Evolutionary conservation across 1,284 basidiomycete species (phyloP).

Genomic region (Gomphus sp.): DNA sequence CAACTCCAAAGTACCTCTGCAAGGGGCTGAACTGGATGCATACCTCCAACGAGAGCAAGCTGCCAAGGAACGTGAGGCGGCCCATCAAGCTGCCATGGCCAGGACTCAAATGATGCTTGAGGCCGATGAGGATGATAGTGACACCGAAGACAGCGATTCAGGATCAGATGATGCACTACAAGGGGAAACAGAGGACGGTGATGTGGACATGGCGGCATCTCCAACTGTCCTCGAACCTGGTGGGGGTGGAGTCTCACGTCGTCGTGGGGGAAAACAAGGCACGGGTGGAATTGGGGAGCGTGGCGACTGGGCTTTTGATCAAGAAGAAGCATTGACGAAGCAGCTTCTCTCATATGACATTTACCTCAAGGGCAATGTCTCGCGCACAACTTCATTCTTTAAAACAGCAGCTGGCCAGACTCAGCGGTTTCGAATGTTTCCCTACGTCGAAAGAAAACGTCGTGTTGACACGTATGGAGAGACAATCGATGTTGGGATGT

Average conservation of each 20-base stretch:
- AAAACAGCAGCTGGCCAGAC: constrained; percentile 59
- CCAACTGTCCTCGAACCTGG: constrained; percentile 17
- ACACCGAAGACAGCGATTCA: constrained; percentile 53
- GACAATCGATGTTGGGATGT: constrained; percentile 87
- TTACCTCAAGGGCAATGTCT: constrained; percentile 90
- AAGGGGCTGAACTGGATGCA: constrained; percentile 79
- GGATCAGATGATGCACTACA: constrained; percentile 43
- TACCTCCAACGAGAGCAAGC: constrained; percentile 72
- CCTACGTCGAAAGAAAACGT: constrained; percentile 88
- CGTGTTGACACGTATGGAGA: constrained; percentile 95
- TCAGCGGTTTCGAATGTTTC: constrained; percentile 93
- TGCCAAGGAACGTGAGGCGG: constrained; percentile 80
- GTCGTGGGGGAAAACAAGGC: constrained; percentile 26
- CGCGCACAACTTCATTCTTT: constrained; percentile 76
- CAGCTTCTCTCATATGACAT: constrained; percentile 88
- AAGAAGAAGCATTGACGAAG: constrained; percentile 62
- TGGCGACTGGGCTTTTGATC: constrained; percentile 60
- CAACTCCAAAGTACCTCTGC: constrained; percentile 80
- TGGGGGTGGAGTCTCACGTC: constrained; percentile 12
- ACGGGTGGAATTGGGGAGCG: constrained; percentile 42
- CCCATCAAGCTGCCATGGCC: constrained; percentile 76
- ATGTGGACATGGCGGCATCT: constrained; percentile 33
- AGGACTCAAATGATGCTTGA: constrained; percentile 86
- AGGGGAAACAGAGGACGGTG: constrained; percentile 64
- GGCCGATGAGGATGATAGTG: constrained; percentile 68